Evolutionary conservation across 148 eudicot species (phyloP).

Genomic region (Cornus controversa): DNA sequence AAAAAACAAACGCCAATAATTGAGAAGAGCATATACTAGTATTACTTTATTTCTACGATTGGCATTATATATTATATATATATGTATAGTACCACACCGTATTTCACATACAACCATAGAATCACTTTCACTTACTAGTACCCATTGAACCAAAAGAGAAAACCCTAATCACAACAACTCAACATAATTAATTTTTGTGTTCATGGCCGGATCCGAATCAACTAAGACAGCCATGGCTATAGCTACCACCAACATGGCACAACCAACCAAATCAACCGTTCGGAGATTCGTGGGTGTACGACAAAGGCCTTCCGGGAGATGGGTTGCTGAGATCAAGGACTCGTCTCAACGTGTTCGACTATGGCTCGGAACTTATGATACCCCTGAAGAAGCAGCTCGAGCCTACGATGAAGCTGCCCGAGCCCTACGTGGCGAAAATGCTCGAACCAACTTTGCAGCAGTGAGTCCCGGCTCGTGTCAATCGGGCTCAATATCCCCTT

Average conservation of each 20-base stretch:
- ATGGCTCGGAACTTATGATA: slow-evolving; percentile 58
- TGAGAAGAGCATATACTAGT: slow-evolving; percentile 13
- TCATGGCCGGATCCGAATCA: slow-evolving; percentile 31
- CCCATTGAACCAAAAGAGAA: background rate
- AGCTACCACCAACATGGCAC: slow-evolving; percentile 3
- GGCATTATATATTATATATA: background rate
- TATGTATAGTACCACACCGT: too few species aligned
- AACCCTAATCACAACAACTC: background rate
- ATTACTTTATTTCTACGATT: background rate
- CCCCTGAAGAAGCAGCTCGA: slow-evolving; percentile 54
- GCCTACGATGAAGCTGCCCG: slow-evolving; percentile 65
- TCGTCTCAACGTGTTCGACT: slow-evolving; percentile 47
- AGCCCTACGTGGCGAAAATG: slow-evolving; percentile 50
- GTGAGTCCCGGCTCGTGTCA: slow-evolving; percentile 7
- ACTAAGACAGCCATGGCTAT: slow-evolving; percentile 17
- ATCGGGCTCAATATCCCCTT: background rate
- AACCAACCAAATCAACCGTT: slow-evolving; percentile 13
- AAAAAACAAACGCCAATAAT: slow-evolving; percentile 20
- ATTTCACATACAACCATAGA: background rate
- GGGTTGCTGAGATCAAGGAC: slow-evolving; percentile 63
- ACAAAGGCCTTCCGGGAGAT: slow-evolving; percentile 53
- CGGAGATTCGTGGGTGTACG: slow-evolving; percentile 47
- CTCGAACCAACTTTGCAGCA: slow-evolving; percentile 40
- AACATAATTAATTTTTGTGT: too few species aligned
- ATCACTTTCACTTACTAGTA: background rate